These are phyloP conservation scores for Teratosphaeria viscida DNA, from an alignment of 2,329 filamentous ascomycete genomes.

Conservation along the genomic window DNA sequence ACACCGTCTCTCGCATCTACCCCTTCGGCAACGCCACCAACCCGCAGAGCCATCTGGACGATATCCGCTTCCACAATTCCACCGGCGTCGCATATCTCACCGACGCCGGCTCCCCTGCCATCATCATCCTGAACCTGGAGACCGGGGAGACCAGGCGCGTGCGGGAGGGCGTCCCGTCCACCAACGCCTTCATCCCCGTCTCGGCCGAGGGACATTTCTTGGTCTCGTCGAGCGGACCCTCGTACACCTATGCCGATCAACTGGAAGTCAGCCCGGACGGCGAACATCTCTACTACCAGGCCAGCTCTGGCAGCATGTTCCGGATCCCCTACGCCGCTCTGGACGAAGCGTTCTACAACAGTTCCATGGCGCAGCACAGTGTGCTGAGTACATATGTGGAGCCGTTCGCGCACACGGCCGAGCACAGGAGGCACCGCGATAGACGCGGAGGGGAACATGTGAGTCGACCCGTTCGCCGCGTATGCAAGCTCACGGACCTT, in stretches of 20 bases:
- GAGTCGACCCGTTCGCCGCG: neutral
- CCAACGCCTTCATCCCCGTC: slow-evolving; percentile 19
- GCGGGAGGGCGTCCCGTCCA: slow-evolving; percentile 18
- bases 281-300: slow-evolving; percentile 29
- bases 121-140: slow-evolving; percentile 22
- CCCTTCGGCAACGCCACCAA: slow-evolving; percentile 25
- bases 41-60: slow-evolving; percentile 24
- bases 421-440: slow-evolving; percentile 30
- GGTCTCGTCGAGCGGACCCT: slow-evolving; percentile 8
- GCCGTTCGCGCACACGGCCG: slow-evolving; percentile 26
- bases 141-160: slow-evolving; percentile 17
- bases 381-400: slow-evolving; percentile 17
- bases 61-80: slow-evolving; percentile 26
- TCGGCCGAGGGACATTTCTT: slow-evolving; percentile 24
- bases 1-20: slow-evolving; percentile 25
- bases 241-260: slow-evolving; percentile 26
- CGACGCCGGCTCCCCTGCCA: slow-evolving; percentile 14
- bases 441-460: slow-evolving; percentile 28
- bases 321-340: slow-evolving; percentile 26
- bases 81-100: slow-evolving; percentile 22
- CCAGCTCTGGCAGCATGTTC: slow-evolving; percentile 24
- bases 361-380: slow-evolving; percentile 14
- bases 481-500: neutral
- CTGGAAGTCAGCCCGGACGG: slow-evolving; percentile 31
- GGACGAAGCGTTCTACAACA: slow-evolving; percentile 26